These are phyloP conservation scores for Chloroidium sp. DNA, from an alignment of 163 green algal species.

Conservation along the genomic window DNA sequence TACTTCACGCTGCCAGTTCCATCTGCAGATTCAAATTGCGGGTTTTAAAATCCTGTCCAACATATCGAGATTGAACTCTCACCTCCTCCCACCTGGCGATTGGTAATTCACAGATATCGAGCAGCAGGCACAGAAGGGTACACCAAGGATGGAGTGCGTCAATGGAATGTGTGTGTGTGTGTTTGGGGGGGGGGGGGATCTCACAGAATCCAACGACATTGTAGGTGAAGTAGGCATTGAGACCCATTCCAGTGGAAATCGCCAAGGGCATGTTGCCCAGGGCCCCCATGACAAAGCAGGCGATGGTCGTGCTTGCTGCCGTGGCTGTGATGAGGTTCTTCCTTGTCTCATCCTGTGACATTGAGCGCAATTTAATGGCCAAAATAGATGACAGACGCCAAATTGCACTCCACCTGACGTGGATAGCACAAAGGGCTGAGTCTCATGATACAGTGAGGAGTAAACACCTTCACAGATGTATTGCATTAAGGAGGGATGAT, in stretches of 20 bases:
- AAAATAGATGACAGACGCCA: not conserved
- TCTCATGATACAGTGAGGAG: not conserved
- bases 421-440: not conserved
- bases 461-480: not conserved
- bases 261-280: constrained; percentile 55
- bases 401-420: not conserved
- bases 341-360: constrained; percentile 19
- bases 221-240: constrained; percentile 82
- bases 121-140: too few species aligned
- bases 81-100: too few species aligned
- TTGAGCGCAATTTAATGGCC: not conserved
- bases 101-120: too few species aligned
- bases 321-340: constrained; percentile 51
- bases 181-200: too few species aligned
- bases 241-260: constrained; percentile 46
- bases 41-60: too few species aligned
- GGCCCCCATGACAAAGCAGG: constrained; percentile 47
- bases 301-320: constrained; percentile 41
- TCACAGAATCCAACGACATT: constrained; percentile 39
- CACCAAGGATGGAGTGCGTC: too few species aligned
- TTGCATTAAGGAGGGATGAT: not conserved
- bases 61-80: too few species aligned
- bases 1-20: constrained; percentile 34
- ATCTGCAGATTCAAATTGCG: constrained; percentile 21
- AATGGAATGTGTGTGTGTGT: too few species aligned